Evolutionary conservation across 805 yeast genomes (phyloP).

Genomic region (Candida boleticola): DNA sequence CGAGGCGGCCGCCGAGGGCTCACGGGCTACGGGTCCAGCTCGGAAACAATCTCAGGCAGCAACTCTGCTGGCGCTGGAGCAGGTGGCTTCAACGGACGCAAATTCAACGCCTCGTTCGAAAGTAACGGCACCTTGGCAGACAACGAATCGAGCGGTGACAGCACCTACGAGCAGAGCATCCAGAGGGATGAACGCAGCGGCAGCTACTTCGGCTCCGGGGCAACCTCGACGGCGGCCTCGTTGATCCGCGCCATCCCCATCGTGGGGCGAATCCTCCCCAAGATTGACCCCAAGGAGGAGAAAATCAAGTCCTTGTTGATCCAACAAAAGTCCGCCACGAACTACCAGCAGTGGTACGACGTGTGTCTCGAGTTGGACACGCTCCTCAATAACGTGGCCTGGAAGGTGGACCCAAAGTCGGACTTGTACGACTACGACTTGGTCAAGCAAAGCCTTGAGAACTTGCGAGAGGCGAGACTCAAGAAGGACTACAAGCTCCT

Average conservation of each 20-base stretch:
- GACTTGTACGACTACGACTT: constrained; percentile 72
- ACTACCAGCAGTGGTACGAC: constrained; percentile 64
- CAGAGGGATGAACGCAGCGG: not conserved
- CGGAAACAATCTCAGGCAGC: too few relatives aligned
- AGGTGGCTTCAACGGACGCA: not conserved
- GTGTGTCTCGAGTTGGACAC: constrained; percentile 64
- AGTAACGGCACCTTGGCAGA: not conserved
- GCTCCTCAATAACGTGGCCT: constrained; percentile 57
- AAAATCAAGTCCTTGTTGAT: constrained; percentile 21
- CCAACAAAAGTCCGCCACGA: constrained; percentile 34
- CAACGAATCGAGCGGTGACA: not conserved
- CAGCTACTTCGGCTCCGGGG: not conserved
- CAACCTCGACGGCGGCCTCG: not conserved
- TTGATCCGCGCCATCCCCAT: constrained; percentile 14
- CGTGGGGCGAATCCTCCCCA: constrained; percentile 17
- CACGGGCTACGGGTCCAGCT: too few relatives aligned
- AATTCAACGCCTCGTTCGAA: not conserved
- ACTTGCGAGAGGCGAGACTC: constrained; percentile 58
- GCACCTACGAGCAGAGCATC: not conserved
- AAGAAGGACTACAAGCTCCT: constrained; percentile 57
- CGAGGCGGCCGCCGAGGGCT: too few relatives aligned
- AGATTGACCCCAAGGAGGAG: constrained; percentile 19
- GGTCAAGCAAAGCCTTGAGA: constrained; percentile 49
- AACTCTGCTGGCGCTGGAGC: not conserved
- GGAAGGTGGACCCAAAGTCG: constrained; percentile 68